Evolutionary conservation across 2,329 filamentous ascomycete genomes (phyloP).

Genomic region (Ampelomyces quisqualis): DNA sequence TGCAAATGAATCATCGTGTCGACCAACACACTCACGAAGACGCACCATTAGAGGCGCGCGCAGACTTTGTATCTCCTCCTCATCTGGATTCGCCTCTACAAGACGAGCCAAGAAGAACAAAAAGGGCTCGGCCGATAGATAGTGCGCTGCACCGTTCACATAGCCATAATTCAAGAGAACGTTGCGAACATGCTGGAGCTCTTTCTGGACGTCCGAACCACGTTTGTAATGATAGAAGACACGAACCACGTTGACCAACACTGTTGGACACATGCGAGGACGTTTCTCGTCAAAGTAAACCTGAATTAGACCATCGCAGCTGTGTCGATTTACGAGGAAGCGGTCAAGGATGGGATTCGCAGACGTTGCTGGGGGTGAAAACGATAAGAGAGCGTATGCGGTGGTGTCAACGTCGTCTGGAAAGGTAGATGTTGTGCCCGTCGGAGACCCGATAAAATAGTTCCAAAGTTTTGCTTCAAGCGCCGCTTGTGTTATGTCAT

Average conservation of each 20-base stretch:
- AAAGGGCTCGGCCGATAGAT: constrained; percentile 36
- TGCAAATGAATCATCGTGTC: constrained; percentile 25
- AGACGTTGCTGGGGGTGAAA: constrained; percentile 13
- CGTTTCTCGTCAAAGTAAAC: constrained; percentile 34
- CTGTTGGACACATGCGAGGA: constrained; percentile 31
- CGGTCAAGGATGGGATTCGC: constrained; percentile 10
- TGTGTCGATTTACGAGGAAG: constrained; percentile 42
- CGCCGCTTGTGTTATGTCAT: constrained; percentile 2
- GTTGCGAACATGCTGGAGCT: constrained; percentile 25
- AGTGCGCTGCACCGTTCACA: constrained; percentile 37
- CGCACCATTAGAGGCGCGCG: constrained; percentile 21
- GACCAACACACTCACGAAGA: constrained; percentile 26
- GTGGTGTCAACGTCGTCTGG: constrained; percentile 44
- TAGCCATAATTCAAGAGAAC: constrained; percentile 27
- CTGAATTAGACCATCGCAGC: constrained; percentile 43
- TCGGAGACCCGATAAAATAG: constrained; percentile 23
- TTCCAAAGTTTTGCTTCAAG: constrained; percentile 24
- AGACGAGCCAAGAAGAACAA: constrained; percentile 34
- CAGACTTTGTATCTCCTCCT: constrained; percentile 21
- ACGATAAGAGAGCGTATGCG: constrained; percentile 29
- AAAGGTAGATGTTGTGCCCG: constrained; percentile 18
- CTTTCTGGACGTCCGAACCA: constrained; percentile 19
- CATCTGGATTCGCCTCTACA: constrained; percentile 16
- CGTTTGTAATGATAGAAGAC: constrained; percentile 37
- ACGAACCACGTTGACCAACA: constrained; percentile 38